Base-by-base conservation (phyloP, 2,329 filamentous ascomycete genomes). In the Talaromyces sp. region DNA sequence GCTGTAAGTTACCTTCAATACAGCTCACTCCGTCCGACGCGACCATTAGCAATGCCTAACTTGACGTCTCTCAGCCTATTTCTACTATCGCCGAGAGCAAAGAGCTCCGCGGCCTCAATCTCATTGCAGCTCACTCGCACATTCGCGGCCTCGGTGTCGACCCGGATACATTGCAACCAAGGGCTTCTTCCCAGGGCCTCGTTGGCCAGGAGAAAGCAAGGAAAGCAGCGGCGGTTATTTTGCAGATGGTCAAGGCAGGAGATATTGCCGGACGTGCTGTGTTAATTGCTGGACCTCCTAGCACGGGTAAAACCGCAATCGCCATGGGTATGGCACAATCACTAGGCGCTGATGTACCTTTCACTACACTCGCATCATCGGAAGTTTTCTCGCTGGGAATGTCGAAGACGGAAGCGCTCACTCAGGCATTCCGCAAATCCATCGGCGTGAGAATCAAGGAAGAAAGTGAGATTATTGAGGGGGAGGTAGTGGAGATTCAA, bases 321-420 rank as follows among this genome's bases (percentile, higher is more conserved):
- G 95, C 95, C 60, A 98, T 97, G 91, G 95, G 93, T 58, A 97
- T 99, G 93, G 90, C 95, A 43, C 95, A 99, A 78, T 96, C 93
- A 35, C 87, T 99, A 61, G 95, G 94, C 54, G 81, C 93, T 58
- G 95, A 99, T 77, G 93, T 97, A 1, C 95, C 95, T 3, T 99
- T 99, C 78, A 99, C 95, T 24, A 93, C 93, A 81, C 89, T 98
- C 68, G 92, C 95, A 50, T 93, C 93, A 14, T 97, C 93, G 66
- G 95, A 99, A 78, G 97, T 99, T 74, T 99, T 97, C 82, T 97
- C 93, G 31, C 87, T 98, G 74, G 95, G 99, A 80, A 98, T 99
- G 94, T 97, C 93, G 72, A 99, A 99, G 83, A 99, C 95, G 43
- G 95, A 99, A 80, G 94, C 95, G 60, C 87, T 99, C 41, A 97